A percentile compares a stretch with the other conserved stretches of the same genome.
These are phyloP conservation scores for Metschnikowia vanudenii DNA, from an alignment of 805 yeast species.

Conservation along the genomic window DNA sequence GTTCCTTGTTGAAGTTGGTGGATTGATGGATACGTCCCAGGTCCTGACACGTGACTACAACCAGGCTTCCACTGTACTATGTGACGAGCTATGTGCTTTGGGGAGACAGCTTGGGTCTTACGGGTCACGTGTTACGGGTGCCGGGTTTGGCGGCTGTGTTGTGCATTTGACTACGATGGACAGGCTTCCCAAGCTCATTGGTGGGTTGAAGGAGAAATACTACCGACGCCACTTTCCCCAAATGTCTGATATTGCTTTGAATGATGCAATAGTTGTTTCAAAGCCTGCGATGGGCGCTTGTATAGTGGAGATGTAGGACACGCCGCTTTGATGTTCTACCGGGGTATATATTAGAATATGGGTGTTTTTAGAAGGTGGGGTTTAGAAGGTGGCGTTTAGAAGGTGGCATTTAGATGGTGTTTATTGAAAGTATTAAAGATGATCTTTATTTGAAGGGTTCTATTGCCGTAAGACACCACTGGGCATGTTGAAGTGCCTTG, in stretches of 20 bases:
- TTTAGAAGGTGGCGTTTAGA: no score
- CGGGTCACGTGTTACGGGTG: conserved; percentile 76
- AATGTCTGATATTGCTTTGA: conserved; percentile 44
- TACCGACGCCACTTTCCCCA: conserved; percentile 49
- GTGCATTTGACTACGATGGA: conserved; percentile 58
- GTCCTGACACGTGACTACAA: conserved; percentile 46
- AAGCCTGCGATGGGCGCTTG: conserved; percentile 57
- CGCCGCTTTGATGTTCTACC: background rate
- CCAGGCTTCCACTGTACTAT: conserved; percentile 52
- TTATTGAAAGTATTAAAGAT: no score
- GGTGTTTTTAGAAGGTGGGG: no score
- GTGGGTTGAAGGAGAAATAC: conserved; percentile 50
- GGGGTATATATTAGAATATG: no score
- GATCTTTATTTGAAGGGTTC: no score
- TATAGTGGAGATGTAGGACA: conserved; percentile 14
- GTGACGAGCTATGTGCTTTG: conserved; percentile 51
- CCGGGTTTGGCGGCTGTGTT: conserved; percentile 76
- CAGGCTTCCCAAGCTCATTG: conserved; percentile 35
- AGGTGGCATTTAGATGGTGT: no score
- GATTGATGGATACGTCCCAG: conserved; percentile 60
- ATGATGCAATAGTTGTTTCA: conserved; percentile 52
- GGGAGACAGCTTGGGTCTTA: conserved; percentile 55
- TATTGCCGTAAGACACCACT: no score
- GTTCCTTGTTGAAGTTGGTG: conserved; percentile 48
- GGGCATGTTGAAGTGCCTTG: no score